These are phyloP conservation scores for Yamadazyma dendronema DNA, from an alignment of 1,139 yeast species.

Conservation along the genomic window DNA sequence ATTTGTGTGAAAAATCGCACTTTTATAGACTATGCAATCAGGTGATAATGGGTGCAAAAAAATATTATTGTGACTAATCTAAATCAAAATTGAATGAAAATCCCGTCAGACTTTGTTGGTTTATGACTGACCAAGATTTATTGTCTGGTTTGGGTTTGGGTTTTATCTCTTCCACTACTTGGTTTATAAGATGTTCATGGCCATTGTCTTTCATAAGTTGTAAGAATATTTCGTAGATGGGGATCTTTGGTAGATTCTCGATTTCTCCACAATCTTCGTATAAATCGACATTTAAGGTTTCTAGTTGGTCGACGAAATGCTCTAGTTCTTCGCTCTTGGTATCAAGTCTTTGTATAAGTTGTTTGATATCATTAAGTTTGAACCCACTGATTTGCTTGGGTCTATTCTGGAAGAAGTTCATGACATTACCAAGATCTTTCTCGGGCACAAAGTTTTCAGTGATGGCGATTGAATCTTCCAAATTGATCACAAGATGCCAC, in stretches of 20 bases:
- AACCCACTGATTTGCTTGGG: constrained; percentile 79
- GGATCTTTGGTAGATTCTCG: constrained; percentile 42
- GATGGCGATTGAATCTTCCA: constrained; percentile 75
- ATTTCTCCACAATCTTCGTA: constrained; percentile 48
- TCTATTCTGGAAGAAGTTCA: constrained; percentile 66
- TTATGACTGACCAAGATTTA: constrained; percentile 15
- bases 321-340: constrained; percentile 10
- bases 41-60: neutral
- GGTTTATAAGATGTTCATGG: constrained; percentile 26
- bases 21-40: neutral
- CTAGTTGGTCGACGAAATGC: constrained; percentile 5
- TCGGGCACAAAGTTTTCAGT: constrained; percentile 86
- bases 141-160: constrained; percentile 8
- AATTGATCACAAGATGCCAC: constrained; percentile 92
- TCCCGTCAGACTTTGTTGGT: constrained; percentile 4
- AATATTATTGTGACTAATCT: constrained; percentile 6
- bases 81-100: constrained; percentile 16
- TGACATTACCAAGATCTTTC: constrained; percentile 55
- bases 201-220: constrained; percentile 42
- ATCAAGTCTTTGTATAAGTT: constrained; percentile 31
- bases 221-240: constrained; percentile 57
- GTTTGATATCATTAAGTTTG: constrained; percentile 50
- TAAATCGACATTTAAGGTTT: constrained; percentile 18
- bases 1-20: neutral
- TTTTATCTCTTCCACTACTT: constrained; percentile 31